Percentiles rank a stretch among this genome's conserved stretches.
phyloP scores from a whole-genome alignment of 2,329 filamentous ascomycete species.

The Trichoderma semiorbis region DNA sequence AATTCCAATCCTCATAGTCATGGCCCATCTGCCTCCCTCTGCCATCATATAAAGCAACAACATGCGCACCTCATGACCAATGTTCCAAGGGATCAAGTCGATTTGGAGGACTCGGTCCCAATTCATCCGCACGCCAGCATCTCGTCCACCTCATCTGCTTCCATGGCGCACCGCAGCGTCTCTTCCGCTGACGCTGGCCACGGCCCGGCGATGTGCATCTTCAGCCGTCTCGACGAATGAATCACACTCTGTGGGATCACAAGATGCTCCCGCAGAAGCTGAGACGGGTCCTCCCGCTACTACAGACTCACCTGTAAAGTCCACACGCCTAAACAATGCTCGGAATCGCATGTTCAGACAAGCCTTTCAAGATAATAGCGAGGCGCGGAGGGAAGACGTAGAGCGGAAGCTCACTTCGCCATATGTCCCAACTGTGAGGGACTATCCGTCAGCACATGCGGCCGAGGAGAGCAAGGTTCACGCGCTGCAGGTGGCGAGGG shows the following conservation, averaged over 20 bases:
- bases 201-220: background rate
- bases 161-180: constrained; percentile 13
- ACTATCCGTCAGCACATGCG: constrained; percentile 29
- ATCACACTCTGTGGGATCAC: background rate
- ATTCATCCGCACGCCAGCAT: constrained; percentile 28
- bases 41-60: constrained; percentile 20
- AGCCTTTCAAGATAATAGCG: constrained; percentile 27
- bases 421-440: constrained; percentile 27
- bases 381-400: constrained; percentile 22
- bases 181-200: background rate
- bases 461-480: constrained; percentile 24
- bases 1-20: background rate
- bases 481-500: constrained; percentile 28
- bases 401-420: constrained; percentile 25
- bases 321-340: constrained; percentile 18
- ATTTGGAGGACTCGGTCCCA: constrained; percentile 41
- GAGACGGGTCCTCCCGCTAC: background rate
- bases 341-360: constrained; percentile 30
- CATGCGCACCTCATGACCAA: constrained; percentile 42
- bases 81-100: constrained; percentile 45
- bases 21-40: background rate
- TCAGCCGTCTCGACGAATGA: background rate
- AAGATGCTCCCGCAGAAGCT: constrained; percentile 16
- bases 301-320: background rate
- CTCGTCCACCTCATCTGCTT: constrained; percentile 22